A percentile compares a stretch with the other conserved stretches of the same genome.
These are phyloP conservation scores for Tausonia pullulans DNA, from an alignment of 1,284 basidiomycete genomes.

Conservation along the genomic window DNA sequence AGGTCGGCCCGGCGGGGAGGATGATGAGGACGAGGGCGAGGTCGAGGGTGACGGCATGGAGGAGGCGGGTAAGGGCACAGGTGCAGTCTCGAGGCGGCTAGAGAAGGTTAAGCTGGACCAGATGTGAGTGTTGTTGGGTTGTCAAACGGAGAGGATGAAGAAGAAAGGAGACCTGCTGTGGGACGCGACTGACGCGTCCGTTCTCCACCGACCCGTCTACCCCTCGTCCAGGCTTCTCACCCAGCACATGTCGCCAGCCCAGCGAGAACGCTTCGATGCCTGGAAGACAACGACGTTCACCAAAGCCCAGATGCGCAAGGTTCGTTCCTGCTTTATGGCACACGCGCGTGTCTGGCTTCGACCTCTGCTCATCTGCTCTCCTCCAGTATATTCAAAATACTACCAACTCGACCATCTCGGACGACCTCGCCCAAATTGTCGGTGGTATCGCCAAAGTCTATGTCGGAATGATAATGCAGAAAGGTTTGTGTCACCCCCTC, in stretches of 20 bases:
- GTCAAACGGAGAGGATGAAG: not conserved
- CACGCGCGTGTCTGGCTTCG: not conserved
- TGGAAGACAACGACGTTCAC: slow-evolving; percentile 14
- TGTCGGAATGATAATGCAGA: slow-evolving; percentile 10
- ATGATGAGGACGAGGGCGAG: slow-evolving; percentile 9
- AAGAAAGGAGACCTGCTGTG: not conserved
- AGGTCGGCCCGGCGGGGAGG: not conserved
- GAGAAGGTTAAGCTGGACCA: slow-evolving; percentile 11
- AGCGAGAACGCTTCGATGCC: slow-evolving; percentile 14
- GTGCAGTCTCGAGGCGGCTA: slow-evolving; percentile 4
- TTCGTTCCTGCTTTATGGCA: not conserved
- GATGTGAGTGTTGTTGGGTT: slow-evolving; percentile 2
- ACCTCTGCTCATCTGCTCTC: not conserved
- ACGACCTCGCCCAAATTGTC: slow-evolving; percentile 13
- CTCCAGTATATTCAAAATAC: slow-evolving; percentile 1
- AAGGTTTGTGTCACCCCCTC: not conserved
- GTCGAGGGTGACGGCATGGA: slow-evolving; percentile 10
- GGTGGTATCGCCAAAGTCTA: slow-evolving; percentile 15
- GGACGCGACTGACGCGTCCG: not conserved
- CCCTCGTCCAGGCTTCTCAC: slow-evolving; percentile 3
- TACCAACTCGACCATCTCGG: slow-evolving; percentile 8
- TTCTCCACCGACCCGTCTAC: not conserved
- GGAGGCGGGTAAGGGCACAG: not conserved
- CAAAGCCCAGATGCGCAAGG: slow-evolving; percentile 6
- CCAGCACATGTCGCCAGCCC: slow-evolving; percentile 5